A percentile compares a stretch with the other conserved stretches of the same genome.
Conservation (phyloP, 1,284 basidiomycete genomes). For the Rhodotorula sp. region DNA sequence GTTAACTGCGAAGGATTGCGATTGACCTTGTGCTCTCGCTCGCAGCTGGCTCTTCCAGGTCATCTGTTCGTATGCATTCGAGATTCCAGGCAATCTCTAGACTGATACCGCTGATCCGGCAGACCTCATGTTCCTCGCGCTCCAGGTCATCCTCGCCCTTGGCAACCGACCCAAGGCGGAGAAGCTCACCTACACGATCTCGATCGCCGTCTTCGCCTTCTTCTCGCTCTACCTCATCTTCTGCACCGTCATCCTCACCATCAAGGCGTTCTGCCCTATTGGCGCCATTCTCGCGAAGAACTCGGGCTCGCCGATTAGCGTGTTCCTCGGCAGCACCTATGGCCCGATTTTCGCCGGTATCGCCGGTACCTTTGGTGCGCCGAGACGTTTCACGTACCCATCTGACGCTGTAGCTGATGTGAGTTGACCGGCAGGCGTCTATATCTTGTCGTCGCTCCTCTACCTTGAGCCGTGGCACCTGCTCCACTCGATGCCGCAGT, state of each 20-base stretch:
- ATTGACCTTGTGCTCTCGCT: not conserved
- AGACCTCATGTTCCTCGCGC: conserved; percentile 64
- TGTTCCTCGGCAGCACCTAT: conserved; percentile 37
- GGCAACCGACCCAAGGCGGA: conserved; percentile 97
- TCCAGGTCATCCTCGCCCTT: conserved; percentile 80
- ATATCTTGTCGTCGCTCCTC: conserved; percentile 80
- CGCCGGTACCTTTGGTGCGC: conserved; percentile 74
- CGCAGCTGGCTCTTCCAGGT: conserved; percentile 37
- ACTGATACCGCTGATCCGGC: conserved; percentile 5
- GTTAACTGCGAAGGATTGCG: too few relatives aligned
- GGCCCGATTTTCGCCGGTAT: conserved; percentile 75
- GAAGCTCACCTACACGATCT: conserved; percentile 72
- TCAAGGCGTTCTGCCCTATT: conserved; percentile 62
- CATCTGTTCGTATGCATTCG: conserved; percentile 14
- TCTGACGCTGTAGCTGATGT: conserved; percentile 49
- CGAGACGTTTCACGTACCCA: conserved; percentile 67
- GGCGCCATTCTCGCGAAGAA: conserved; percentile 9
- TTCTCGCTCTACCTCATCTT: conserved; percentile 66
- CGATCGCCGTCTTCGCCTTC: conserved; percentile 63
- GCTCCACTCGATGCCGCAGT: conserved; percentile 94
- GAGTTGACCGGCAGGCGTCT: conserved; percentile 59
- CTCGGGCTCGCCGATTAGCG: conserved; percentile 6
- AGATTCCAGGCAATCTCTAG: not conserved
- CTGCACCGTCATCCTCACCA: conserved; percentile 80
- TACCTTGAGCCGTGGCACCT: conserved; percentile 99